Evolutionary conservation across 768 basidiomycete species (phyloP), one percentile per base, ranked within the genome.

Genomic region (Sutorius australiensis): DNA sequence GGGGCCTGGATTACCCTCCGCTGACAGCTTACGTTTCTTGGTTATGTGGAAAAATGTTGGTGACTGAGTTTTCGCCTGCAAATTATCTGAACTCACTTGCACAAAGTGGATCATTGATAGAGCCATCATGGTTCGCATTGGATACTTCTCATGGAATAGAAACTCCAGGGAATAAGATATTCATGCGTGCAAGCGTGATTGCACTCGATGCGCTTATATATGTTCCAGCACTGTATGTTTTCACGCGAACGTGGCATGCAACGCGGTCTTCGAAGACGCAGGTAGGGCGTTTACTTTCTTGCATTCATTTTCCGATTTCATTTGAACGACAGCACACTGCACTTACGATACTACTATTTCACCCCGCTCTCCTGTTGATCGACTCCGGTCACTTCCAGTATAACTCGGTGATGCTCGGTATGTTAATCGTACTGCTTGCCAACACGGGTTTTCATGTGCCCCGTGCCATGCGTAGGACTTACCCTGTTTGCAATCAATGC

Each of bases 311-410:
- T 8, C 17, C 6, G 41, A 17, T 43, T 45, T 52, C 17, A 57
- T 53, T 24, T 56, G 36, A 50, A 17, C 5, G 30, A 43, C 57
- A 44, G 60, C 49, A 88, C 68, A 64, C 81, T 21, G 86, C 89
- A 2, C 67, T 93, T 5, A 59, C 91, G 21, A 83, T 81, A 3
- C 72, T 95, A 11, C 72, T 95, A 14, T 76, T 94, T 13, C 91
- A 94, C 63, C 95, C 95, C 3, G 83, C 88, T 0, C 72, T 97
- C 31, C 72, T 93, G 9, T 73, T 97, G 17, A 79, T 95, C 48
- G 95, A 97, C 70, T 89, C 86, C 65, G 93, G 95, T 0, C 94
- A 98, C 66, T 95, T 95, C 62, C 94, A 98, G 71, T 97, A 93
- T 67, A 98, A 97, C 65, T 88, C 89, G 2, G 81, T 95, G 58